Base-by-base conservation (phyloP, 2,329 filamentous ascomycete genomes). In the Intubia oerlemansii region DNA sequence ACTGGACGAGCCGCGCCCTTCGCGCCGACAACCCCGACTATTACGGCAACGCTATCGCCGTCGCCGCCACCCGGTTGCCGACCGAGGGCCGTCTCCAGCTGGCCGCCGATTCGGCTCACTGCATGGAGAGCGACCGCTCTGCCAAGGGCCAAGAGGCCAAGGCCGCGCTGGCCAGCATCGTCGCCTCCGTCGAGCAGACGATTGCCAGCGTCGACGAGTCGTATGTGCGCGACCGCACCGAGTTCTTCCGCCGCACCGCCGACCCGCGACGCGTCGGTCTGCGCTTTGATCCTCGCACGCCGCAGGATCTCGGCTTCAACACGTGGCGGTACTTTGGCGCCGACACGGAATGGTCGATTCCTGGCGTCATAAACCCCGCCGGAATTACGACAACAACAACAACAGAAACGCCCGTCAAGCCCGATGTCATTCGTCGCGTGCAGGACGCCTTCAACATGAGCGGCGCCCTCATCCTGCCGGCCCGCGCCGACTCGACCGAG, bases 321-420 rank as follows among this genome's bases (percentile, higher is more conserved):
- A 56, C 53, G 5, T 58, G 54, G 54, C 43, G 51, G 7, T 45
- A 49, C 32, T 51, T 57, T 35, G 54, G 54, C 2, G 51, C 47
- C 14, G 52, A 57, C 33, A 45, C 48, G 5, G 37, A 43, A 34
- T 58, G 53, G 42, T 17, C 27, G 6, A 38, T 51, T 10, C 42
- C 46, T 1, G 46, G 45, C 4, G 24, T 38, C n/a, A n/a, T n/a
- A n/a, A n/a, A n/a, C n/a, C 13, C 18, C 18, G 7, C 18, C 4
- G 18, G 12, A 13, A n/a, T n/a, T n/a, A n/a, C n/a, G n/a, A n/a
- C n/a, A n/a, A n/a, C n/a, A n/a, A n/a, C n/a, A n/a, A n/a, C n/a
- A n/a, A 14, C 10, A 9, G 11, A 3, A 4, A 10, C 7, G 14
- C 13, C 29, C 15, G 15, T 29, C 12, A 34, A 27, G 28, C 38